Base-by-base conservation (phyloP, 768 basidiomycete species). In the Tephrocybe sp. region DNA sequence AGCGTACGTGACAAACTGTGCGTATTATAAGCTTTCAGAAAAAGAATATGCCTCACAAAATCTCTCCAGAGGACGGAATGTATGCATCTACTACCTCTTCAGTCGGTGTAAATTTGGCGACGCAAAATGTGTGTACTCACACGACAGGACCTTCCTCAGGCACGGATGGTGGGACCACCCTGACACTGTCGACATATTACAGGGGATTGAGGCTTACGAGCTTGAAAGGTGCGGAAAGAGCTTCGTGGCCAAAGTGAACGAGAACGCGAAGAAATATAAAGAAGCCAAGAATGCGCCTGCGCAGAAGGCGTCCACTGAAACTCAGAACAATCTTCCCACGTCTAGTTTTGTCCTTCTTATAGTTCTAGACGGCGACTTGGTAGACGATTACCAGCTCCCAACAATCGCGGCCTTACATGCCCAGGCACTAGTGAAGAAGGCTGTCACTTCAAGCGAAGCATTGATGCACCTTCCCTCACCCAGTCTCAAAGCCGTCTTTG, bases 1-100 rank as follows among this genome's bases (percentile, higher is more conserved):
- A 82, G 80, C 54, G 68, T 77, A 21, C 67, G 79, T 20, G 78
- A 84, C 54, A 65, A 70, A 2, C 56, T 79, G 82, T 81, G 78
- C 54, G 18, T 45, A 15, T 23, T 17, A 10, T 14, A 15, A 20
- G 3, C 8, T 21, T 39, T 10, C 34, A 33, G 28, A 30, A 30
- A 5, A 11, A 7, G n/a, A 26, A 23, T 3, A 11, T 7, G 32
- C 11, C 5, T 25, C 15, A 36, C n/a, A 30, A 2, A 14, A 4
- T 36, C 30, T 2, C 28, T 48, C 4, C 20, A 63, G 62, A 7
- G 62, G 59, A 17, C 56, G 54, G 18, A 63, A 75, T 42, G 72
- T 75, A 0, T 75, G 73, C 56, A 61, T 68, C 11, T 69, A 68
- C 54, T 65, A 64, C 56, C 63, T 75, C 8, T 59, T 75, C 24